Evolutionary conservation across 768 basidiomycete species (phyloP).

Genomic region (Macrolepiota albuminosa): DNA sequence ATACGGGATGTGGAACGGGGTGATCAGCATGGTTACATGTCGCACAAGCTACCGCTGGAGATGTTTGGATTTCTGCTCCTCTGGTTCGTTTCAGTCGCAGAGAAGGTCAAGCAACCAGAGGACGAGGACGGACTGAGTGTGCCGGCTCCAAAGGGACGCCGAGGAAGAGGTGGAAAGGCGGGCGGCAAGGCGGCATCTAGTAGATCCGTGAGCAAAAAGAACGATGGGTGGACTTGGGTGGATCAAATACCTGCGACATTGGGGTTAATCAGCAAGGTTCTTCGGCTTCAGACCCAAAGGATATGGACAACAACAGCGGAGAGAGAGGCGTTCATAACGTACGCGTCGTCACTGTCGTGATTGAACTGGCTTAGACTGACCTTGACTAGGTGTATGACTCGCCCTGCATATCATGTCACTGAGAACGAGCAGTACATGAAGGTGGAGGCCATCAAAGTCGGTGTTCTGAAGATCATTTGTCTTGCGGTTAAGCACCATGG

Average conservation of each 20-base stretch:
- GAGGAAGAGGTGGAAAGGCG: conserved; percentile 58
- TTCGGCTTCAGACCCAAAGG: conserved; percentile 62
- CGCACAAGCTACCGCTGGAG: conserved; percentile 76
- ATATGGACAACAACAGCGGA: conserved; percentile 91
- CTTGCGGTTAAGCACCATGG: conserved; percentile 88
- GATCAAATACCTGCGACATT: conserved; percentile 72
- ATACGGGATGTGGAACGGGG: conserved; percentile 65
- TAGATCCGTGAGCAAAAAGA: conserved; percentile 38
- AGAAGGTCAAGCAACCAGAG: conserved; percentile 61
- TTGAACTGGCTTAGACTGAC: conserved; percentile 1
- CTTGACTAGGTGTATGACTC: conserved; percentile 73
- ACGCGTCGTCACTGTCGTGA: conserved; percentile 22
- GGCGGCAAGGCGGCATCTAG: conserved; percentile 27
- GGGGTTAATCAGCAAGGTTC: conserved; percentile 63
- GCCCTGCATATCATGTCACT: conserved; percentile 81
- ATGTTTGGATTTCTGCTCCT: conserved; percentile 89
- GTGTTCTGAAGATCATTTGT: conserved; percentile 88
- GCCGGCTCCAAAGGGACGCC: conserved; percentile 44
- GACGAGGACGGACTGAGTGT: conserved; percentile 30
- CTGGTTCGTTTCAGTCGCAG: conserved; percentile 84
- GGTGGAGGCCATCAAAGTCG: conserved; percentile 55
- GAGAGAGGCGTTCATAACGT: conserved; percentile 83
- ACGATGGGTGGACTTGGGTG: conserved; percentile 69
- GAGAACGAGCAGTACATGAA: conserved; percentile 93
- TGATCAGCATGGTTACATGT: conserved; percentile 51